A percentile compares a stretch with the other conserved stretches of the same genome.
Evolutionary conservation across 2,329 filamentous ascomycete genomes (phyloP).

Genomic region (Aspergillus sergii): DNA sequence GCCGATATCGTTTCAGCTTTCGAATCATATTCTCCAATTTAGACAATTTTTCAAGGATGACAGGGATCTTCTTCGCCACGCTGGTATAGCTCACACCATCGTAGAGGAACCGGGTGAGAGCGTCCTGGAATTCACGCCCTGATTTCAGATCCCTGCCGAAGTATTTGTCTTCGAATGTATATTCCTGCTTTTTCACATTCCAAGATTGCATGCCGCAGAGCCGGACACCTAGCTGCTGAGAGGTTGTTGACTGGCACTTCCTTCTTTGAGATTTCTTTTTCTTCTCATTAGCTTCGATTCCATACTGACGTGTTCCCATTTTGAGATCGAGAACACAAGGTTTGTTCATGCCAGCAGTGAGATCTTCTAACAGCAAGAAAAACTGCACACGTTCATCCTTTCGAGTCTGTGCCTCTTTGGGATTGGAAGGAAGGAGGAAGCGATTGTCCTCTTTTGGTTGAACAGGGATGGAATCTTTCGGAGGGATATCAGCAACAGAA

Average conservation of each 20-base stretch:
- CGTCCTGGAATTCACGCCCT: constrained; percentile 84
- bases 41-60: constrained; percentile 79
- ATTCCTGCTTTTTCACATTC: constrained; percentile 80
- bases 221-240: constrained; percentile 84
- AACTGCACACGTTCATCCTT: constrained; percentile 73
- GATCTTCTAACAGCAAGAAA: constrained; percentile 89
- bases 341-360: constrained; percentile 93
- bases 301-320: constrained; percentile 97
- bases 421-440: constrained; percentile 63
- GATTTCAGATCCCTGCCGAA: constrained; percentile 87
- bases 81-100: constrained; percentile 81
- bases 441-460: constrained; percentile 22
- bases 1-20: constrained; percentile 79
- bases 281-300: constrained; percentile 85
- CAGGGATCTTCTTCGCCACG: constrained; percentile 82
- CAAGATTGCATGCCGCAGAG: constrained; percentile 96
- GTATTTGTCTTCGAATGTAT: constrained; percentile 98
- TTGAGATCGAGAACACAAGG: constrained; percentile 97
- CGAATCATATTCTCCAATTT: constrained; percentile 82
- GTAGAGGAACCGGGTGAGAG: constrained; percentile 85
- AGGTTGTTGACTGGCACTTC: constrained; percentile 92
- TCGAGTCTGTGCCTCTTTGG: constrained; percentile 69
- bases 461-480: constrained; percentile 7
- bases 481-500: constrained; percentile 1
- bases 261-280: constrained; percentile 91